Conservation (phyloP, 2,329 filamentous ascomycete genomes). For the Cercospora zeina region DNA sequence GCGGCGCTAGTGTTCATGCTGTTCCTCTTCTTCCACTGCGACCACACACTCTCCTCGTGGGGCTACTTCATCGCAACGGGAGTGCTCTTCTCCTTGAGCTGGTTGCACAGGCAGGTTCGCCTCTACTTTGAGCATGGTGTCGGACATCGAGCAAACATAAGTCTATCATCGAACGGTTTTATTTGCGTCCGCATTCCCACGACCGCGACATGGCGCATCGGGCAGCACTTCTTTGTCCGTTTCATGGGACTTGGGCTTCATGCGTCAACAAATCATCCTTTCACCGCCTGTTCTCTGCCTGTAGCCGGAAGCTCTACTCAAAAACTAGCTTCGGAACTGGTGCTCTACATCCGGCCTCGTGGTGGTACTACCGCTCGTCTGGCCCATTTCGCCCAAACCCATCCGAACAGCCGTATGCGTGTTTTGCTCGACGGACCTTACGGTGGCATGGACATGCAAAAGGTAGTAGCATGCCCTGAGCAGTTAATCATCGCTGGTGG, state of each 20-base stretch:
- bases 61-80: conserved; percentile 62
- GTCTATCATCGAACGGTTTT: conserved; percentile 44
- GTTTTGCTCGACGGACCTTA: conserved; percentile 62
- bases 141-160: conserved; percentile 47
- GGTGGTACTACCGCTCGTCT: conserved; percentile 54
- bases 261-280: conserved; percentile 54
- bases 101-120: conserved; percentile 49
- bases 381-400: conserved; percentile 35
- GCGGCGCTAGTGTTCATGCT: conserved; percentile 57
- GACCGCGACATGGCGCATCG: conserved; percentile 51
- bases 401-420: conserved; percentile 43
- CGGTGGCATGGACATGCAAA: conserved; percentile 50
- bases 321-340: conserved; percentile 44
- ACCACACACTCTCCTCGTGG: conserved; percentile 57
- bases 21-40: conserved; percentile 63
- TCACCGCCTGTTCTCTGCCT: conserved; percentile 57
- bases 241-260: conserved; percentile 51
- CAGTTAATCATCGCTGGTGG: conserved; percentile 57
- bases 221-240: conserved; percentile 58
- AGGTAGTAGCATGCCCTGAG: conserved; percentile 46
- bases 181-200: conserved; percentile 50
- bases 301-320: background rate
- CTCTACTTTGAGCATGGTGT: conserved; percentile 55
- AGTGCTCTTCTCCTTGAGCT: conserved; percentile 53
- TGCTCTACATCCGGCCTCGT: conserved; percentile 56